Base-by-base conservation (phyloP, 2,329 filamentous ascomycete genomes). In the Orbilia quercus region DNA sequence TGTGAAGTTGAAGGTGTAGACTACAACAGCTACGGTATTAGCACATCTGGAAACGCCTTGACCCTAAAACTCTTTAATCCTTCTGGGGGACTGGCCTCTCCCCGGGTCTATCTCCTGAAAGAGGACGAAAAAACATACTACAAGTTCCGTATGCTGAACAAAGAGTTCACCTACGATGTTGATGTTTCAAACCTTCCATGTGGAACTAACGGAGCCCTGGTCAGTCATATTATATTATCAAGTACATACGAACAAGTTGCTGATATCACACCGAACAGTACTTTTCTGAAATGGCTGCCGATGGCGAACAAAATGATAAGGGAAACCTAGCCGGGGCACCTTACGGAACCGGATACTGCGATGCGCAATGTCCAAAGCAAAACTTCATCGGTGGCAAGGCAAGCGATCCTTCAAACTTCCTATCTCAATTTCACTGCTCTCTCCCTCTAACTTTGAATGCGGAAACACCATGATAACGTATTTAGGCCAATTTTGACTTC, bases 1-100 rank as follows among this genome's bases (percentile, higher is more conserved):
- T 87, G 85, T 77, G 81, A 85, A 69, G 81, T 86, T 42, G 82
- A 86, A 28, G 84, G 83, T 7, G 81, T 85, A 36, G 76, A 86
- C 78, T 87, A 87, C 77, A 76, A 79, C 1, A 79, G 79, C 51
- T 79, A 80, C 36, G 83, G 83, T 9, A 80, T 84, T 14, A 80
- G 76, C 7, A 81, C 82, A 0, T 76, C 77, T 3, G 82, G 81
- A 3, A 78, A 78, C 16, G 77, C 78, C 9, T 51, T 84, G 53
- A 78, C 77, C 6, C 75, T 84, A 73, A 50, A 69, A 36, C 36
- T 76, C 7, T 58, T 57, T 55, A 66, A 75, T 25, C 71, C 74
- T 7, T 69, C 69, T 4, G 67, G 40, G 5, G 74, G 76, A 81
- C 69, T 79, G 72, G 76, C 83, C 44, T 79, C 79, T 53, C 82